Conservation (phyloP, 306 rosid genomes). For the Pyrus pyrifolia region DNA sequence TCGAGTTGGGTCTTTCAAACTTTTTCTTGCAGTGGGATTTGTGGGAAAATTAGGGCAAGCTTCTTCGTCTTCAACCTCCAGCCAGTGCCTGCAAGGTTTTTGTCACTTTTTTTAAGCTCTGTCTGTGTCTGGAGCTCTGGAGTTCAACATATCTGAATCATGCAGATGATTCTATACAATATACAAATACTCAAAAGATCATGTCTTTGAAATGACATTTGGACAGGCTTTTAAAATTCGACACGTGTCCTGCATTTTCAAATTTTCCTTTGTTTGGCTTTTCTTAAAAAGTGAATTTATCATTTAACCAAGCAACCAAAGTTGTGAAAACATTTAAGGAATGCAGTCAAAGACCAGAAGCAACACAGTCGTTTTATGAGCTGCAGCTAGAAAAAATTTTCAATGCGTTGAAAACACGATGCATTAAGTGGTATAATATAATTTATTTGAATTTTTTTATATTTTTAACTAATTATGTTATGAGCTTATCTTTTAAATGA, state of each 20-base stretch:
- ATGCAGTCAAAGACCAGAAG: too few species aligned
- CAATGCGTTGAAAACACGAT: rapidly evolving
- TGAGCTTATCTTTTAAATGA: too few species aligned
- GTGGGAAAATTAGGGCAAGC: background rate
- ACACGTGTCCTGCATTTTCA: background rate
- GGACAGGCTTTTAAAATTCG: background rate
- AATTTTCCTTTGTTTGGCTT: background rate
- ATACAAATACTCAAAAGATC: background rate
- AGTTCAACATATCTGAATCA: background rate
- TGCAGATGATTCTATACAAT: background rate
- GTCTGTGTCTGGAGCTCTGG: background rate
- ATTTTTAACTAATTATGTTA: too few species aligned
- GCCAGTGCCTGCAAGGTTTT: background rate
- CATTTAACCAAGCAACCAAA: background rate
- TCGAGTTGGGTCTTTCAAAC: background rate
- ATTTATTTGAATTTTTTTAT: too few species aligned
- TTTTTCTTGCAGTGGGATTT: background rate
- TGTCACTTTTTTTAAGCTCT: background rate
- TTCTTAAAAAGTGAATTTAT: background rate
- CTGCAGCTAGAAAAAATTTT: too few species aligned
- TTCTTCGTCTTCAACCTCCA: background rate
- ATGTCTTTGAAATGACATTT: background rate
- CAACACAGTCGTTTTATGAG: too few species aligned
- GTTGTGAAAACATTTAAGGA: background rate
- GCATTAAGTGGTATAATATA: rapidly evolving